Evolutionary conservation across 1,284 basidiomycete genomes (phyloP).

Genomic region (Athelia sp.): DNA sequence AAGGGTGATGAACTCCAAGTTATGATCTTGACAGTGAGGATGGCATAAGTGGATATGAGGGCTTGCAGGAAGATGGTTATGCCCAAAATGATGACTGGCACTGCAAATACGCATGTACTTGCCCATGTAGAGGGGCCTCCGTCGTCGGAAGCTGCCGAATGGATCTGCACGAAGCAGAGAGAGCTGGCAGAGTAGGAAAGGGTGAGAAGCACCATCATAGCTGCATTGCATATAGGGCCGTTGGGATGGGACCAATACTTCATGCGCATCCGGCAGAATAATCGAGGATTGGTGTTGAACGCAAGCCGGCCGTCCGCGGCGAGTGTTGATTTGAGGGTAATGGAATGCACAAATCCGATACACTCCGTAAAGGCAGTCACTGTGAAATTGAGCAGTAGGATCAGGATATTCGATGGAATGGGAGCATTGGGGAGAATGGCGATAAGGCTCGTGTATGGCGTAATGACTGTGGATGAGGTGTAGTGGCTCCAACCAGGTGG

Average conservation of each 20-base stretch:
- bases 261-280: constrained; percentile 16
- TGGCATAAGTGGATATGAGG: constrained; percentile 17
- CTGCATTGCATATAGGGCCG: constrained; percentile 15
- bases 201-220: constrained; percentile 23
- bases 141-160: too few relatives aligned
- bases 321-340: constrained; percentile 21
- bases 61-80: too few relatives aligned
- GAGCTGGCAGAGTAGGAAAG: constrained; percentile 21
- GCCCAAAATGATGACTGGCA: too few relatives aligned
- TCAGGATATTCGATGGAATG: not conserved
- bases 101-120: too few relatives aligned
- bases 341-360: constrained; percentile 22
- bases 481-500: not conserved
- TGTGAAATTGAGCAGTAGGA: constrained; percentile 17
- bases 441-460: not conserved
- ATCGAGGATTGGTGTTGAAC: constrained; percentile 27
- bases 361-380: constrained; percentile 23
- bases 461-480: not conserved
- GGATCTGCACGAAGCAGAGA: constrained; percentile 16
- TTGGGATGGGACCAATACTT: constrained; percentile 13
- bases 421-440: not conserved
- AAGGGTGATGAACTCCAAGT: constrained; percentile 28
- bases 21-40: constrained; percentile 14
- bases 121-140: too few relatives aligned
- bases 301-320: constrained; percentile 18